These are phyloP conservation scores for Crithidia bombi DNA, from an alignment of 208 protist genomes.

Conservation along the genomic window DNA sequence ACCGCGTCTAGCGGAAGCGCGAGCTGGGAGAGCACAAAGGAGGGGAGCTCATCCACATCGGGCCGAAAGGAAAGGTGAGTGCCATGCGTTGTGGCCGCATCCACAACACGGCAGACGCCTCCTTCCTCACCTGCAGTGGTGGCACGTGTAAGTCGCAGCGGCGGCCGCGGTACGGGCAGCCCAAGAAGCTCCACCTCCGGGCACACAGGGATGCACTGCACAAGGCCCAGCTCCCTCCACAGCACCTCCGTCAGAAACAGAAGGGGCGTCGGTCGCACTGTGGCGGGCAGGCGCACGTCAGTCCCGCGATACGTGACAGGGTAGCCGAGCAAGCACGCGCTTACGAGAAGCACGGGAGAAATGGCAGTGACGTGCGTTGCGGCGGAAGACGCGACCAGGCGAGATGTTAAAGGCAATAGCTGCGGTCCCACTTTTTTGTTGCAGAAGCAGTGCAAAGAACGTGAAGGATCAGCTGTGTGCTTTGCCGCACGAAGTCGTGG, in stretches of 20 bases:
- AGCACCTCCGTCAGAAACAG: constrained; percentile 58
- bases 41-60: neutral
- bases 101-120: neutral
- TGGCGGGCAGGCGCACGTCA: neutral
- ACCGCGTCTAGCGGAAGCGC: constrained; percentile 26
- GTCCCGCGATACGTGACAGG: constrained; percentile 57
- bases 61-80: neutral
- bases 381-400: neutral
- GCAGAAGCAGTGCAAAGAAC: no score
- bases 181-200: constrained; percentile 79
- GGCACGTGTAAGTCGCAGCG: constrained; percentile 45
- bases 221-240: constrained; percentile 27
- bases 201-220: constrained; percentile 66
- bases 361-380: neutral
- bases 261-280: constrained; percentile 27
- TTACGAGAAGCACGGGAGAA: constrained; percentile 57
- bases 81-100: neutral
- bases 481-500: neutral
- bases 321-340: constrained; percentile 72
- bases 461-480: neutral
- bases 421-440: no score
- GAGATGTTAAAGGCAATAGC: no score
- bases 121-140: neutral
- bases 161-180: constrained; percentile 58
- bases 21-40: constrained; percentile 3